Evolutionary conservation across 257 asterid species (phyloP).

Genomic region (Primulina tabacum): DNA sequence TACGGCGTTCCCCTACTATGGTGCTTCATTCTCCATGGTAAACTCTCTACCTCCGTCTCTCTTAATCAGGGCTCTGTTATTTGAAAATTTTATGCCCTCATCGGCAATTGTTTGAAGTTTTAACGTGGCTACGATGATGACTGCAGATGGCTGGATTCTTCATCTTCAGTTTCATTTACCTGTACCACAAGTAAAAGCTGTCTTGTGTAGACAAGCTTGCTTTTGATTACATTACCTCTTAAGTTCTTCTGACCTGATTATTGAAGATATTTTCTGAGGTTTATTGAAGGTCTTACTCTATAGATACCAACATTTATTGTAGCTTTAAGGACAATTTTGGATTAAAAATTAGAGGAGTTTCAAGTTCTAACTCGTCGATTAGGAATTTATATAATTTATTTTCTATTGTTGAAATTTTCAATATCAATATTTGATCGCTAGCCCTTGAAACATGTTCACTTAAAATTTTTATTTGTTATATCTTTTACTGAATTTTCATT

Average conservation of each 20-base stretch:
- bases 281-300: slow-evolving; percentile 11
- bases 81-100: not conserved
- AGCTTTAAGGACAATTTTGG: slow-evolving; percentile 13
- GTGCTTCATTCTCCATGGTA: slow-evolving; percentile 71
- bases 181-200: slow-evolving; percentile 36
- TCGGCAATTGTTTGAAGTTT: no score
- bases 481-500: no score
- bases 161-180: slow-evolving; percentile 42
- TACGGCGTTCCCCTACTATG: slow-evolving; percentile 67
- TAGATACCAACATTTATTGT: not conserved
- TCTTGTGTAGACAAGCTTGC: not conserved
- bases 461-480: no score
- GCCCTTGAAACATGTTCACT: not conserved
- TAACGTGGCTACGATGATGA: not conserved
- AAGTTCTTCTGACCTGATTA: not conserved
- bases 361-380: not conserved
- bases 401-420: not conserved
- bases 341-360: not conserved
- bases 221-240: not conserved
- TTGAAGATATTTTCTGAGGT: slow-evolving; percentile 1
- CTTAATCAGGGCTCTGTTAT: not conserved
- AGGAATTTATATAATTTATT: not conserved
- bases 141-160: slow-evolving; percentile 50
- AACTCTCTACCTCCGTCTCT: slow-evolving; percentile 12
- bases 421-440: not conserved